Percentiles rank a stretch among this genome's conserved stretches.
These are phyloP conservation scores for Pyricularia sp. DNA, from an alignment of 2,329 filamentous ascomycete genomes.

Conservation along the genomic window DNA sequence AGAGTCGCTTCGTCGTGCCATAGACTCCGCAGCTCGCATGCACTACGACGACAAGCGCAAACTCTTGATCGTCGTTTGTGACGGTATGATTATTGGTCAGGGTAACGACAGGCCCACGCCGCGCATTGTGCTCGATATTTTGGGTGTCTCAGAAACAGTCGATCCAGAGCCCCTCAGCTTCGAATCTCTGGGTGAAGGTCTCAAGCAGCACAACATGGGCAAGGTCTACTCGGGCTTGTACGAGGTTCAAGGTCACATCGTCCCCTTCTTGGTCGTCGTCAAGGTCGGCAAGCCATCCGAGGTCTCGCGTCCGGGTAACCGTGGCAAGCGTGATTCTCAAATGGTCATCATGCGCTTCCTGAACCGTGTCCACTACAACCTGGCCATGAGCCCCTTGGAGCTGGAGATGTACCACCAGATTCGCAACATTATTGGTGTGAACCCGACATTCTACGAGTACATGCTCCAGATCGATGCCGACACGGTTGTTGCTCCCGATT, in stretches of 20 bases:
- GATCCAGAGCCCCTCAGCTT: conserved; percentile 95
- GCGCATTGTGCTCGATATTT: conserved; percentile 89
- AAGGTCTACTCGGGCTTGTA: conserved; percentile 97
- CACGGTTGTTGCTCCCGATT: conserved; percentile 85
- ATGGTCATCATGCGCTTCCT: conserved; percentile 94
- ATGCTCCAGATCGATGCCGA: conserved; percentile 96
- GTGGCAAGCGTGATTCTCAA: conserved; percentile 97
- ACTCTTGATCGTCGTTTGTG: conserved; percentile 80
- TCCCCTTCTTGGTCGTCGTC: conserved; percentile 91
- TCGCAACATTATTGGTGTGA: conserved; percentile 97
- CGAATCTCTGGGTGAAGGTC: conserved; percentile 86
- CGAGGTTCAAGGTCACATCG: conserved; percentile 94
- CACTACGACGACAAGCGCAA: conserved; percentile 98
- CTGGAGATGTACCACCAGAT: conserved; percentile 98
- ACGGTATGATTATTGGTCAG: conserved; percentile 99
- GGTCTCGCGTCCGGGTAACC: conserved; percentile 86
- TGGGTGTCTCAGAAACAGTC: conserved; percentile 84
- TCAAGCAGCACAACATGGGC: conserved; percentile 98
- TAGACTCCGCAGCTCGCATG: conserved; percentile 92
- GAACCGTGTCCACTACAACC: conserved; percentile 89
- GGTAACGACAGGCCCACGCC: conserved; percentile 94
- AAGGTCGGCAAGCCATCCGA: conserved; percentile 98
- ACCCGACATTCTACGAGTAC: conserved; percentile 95
- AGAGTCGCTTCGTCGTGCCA: conserved; percentile 88
- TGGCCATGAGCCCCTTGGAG: conserved; percentile 90